phyloP scores from a whole-genome alignment of 1,284 basidiomycete genomes.

The Cryptococcus sp. region DNA sequence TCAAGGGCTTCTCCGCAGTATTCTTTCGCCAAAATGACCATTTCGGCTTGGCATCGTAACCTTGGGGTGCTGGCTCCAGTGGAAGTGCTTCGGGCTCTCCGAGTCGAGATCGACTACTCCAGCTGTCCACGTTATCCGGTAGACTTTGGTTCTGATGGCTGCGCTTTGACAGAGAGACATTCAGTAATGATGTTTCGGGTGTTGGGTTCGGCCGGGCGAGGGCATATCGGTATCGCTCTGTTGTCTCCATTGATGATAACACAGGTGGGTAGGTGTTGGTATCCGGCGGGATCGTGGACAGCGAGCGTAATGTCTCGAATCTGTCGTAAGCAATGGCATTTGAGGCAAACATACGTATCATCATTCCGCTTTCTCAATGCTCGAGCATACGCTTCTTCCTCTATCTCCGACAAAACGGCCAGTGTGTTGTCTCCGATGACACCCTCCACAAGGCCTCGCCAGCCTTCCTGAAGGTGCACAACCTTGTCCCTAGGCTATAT shows the following conservation, averaged over 20 bases:
- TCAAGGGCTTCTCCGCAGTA: conserved; percentile 29
- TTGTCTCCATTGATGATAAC: conserved; percentile 32
- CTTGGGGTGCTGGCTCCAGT: neutral
- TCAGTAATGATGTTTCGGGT: conserved; percentile 36
- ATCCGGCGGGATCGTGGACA: conserved; percentile 28
- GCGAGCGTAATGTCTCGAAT: conserved; percentile 21
- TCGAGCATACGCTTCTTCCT: conserved; percentile 23
- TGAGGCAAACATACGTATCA: conserved; percentile 22
- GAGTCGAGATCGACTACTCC: conserved; percentile 36
- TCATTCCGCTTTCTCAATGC: conserved; percentile 19
- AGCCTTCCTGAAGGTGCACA: conserved; percentile 27
- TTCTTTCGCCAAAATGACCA: conserved; percentile 46
- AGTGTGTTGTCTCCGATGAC: conserved; percentile 21
- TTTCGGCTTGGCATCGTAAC: conserved; percentile 15
- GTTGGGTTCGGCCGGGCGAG: conserved; percentile 37
- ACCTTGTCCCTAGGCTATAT: conserved; percentile 36
- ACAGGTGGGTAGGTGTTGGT: conserved; percentile 41
- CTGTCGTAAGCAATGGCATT: conserved; percentile 7
- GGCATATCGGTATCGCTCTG: conserved; percentile 32
- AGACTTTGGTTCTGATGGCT: conserved; percentile 8
- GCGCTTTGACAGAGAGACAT: conserved; percentile 16
- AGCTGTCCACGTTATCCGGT: conserved; percentile 10
- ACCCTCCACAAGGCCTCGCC: conserved; percentile 32
- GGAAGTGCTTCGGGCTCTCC: conserved; percentile 37
- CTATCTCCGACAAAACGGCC: conserved; percentile 19